These are phyloP conservation scores for Xylaria venustula DNA, from an alignment of 495 filamentous ascomycete species.

Conservation along the genomic window DNA sequence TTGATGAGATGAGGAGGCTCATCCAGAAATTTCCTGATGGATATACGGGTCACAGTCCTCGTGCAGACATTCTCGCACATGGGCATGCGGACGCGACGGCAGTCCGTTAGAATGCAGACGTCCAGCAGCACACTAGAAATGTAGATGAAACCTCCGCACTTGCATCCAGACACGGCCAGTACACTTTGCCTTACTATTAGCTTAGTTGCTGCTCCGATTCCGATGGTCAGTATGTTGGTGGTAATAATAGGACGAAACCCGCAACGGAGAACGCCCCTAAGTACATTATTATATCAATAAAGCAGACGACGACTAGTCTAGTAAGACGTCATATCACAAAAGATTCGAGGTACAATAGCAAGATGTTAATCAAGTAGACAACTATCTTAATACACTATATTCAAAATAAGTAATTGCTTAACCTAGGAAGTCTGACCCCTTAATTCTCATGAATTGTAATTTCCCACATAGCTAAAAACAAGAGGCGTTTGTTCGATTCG, in stretches of 20 bases:
- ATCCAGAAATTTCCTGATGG: constrained; percentile 11
- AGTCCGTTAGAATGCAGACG: neutral
- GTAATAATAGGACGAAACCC: neutral
- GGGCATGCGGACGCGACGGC: neutral
- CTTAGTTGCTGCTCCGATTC: constrained; percentile 1
- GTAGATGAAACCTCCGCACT: neutral
- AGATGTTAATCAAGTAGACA: too few species aligned
- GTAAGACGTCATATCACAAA: too few species aligned
- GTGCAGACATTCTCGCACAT: constrained; percentile 1
- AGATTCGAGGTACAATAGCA: too few species aligned
- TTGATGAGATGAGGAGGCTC: constrained; percentile 11
- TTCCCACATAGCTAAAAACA: too few species aligned
- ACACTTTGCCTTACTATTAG: neutral
- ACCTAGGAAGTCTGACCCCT: too few species aligned
- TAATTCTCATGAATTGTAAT: too few species aligned
- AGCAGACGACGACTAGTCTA: too few species aligned
- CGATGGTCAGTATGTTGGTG: neutral
- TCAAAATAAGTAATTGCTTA: too few species aligned
- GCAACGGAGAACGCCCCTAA: too few species aligned
- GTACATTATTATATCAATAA: too few species aligned
- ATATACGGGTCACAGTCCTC: constrained; percentile 5
- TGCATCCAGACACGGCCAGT: neutral
- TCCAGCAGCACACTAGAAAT: constrained; percentile 2
- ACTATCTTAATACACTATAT: too few species aligned
- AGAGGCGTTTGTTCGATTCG: too few species aligned